Percentiles rank a stretch among this genome's conserved stretches.
Conservation (phyloP, 768 basidiomycete species). For the Xanthoconium stramineum region DNA sequence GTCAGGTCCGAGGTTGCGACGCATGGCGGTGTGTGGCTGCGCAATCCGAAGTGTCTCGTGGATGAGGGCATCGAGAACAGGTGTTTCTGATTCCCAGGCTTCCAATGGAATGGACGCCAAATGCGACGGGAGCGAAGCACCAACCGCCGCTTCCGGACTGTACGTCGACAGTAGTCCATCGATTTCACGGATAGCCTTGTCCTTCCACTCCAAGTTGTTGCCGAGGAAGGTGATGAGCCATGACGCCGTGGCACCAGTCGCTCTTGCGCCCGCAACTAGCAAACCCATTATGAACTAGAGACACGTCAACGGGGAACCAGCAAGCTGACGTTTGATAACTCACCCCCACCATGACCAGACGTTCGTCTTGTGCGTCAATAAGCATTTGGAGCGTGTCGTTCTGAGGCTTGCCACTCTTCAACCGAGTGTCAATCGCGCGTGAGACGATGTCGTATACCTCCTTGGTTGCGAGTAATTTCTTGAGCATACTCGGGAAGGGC, state of each 20-base stretch:
- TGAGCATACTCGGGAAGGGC: constrained; percentile 68
- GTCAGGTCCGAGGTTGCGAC: constrained; percentile 73
- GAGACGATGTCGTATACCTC: constrained; percentile 70
- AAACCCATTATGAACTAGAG: constrained; percentile 78
- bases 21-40: constrained; percentile 79
- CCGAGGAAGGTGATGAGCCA: constrained; percentile 76
- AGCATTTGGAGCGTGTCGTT: constrained; percentile 75
- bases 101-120: constrained; percentile 62
- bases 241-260: constrained; percentile 76
- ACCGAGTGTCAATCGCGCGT: constrained; percentile 52
- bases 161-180: constrained; percentile 50
- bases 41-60: constrained; percentile 76
- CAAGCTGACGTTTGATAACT: constrained; percentile 18
- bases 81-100: constrained; percentile 68
- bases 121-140: constrained; percentile 37
- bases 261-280: constrained; percentile 75
- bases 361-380: constrained; percentile 67
- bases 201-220: constrained; percentile 61
- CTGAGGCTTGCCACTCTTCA: constrained; percentile 51
- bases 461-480: constrained; percentile 70
- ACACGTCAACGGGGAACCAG: constrained; percentile 21
- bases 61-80: constrained; percentile 69
- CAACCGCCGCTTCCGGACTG: constrained; percentile 23
- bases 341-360: constrained; percentile 68
- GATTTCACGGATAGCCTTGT: constrained; percentile 59